Evolutionary conservation across 2,329 filamentous ascomycete species (phyloP).

Genomic region (Madurella mycetomatis): DNA sequence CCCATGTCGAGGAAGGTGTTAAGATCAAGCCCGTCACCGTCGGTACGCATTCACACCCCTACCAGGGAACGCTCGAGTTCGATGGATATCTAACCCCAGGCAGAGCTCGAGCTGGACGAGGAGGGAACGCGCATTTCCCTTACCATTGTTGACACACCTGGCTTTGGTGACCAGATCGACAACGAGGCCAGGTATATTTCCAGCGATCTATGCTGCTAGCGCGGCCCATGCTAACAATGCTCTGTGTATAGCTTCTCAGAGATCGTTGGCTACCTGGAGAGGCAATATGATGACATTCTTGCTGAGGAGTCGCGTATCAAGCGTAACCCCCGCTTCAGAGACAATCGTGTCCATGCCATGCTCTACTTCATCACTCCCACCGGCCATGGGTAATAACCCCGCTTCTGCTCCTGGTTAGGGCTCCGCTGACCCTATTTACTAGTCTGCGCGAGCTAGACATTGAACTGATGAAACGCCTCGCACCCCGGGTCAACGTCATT

Average conservation of each 20-base stretch:
- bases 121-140: constrained; percentile 97
- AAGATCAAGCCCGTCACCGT: constrained; percentile 99
- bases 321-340: constrained; percentile 99
- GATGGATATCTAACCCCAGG: constrained; percentile 3
- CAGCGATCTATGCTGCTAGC: background rate
- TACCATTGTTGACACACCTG: constrained; percentile 97
- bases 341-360: constrained; percentile 97
- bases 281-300: constrained; percentile 99
- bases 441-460: constrained; percentile 98
- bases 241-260: constrained; percentile 71
- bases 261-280: constrained; percentile 96
- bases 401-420: constrained; percentile 10
- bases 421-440: constrained; percentile 14
- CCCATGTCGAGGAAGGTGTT: constrained; percentile 92
- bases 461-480: constrained; percentile 98
- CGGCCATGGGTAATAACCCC: constrained; percentile 72
- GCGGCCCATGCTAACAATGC: constrained; percentile 14
- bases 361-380: constrained; percentile 99
- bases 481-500: constrained; percentile 96
- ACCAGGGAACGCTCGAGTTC: background rate
- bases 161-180: constrained; percentile 98
- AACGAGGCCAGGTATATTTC: constrained; percentile 86
- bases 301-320: constrained; percentile 99
- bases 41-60: constrained; percentile 54
- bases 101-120: constrained; percentile 93